Conservation (phyloP, 2,329 filamentous ascomycete species). For the Epichloe scottii region DNA sequence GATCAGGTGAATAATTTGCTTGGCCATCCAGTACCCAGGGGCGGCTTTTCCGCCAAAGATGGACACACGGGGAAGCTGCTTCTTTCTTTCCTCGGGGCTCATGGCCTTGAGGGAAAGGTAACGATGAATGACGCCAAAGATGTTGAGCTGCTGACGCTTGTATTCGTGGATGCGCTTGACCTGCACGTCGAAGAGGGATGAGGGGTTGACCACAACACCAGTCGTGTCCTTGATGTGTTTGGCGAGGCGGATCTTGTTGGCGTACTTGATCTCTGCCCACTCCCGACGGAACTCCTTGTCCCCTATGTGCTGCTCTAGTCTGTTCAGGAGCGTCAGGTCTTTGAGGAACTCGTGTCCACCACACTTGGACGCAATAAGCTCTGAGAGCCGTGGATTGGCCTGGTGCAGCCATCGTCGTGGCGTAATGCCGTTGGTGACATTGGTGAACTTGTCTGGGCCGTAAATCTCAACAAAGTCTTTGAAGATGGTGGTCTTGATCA, state of each 20-base stretch:
- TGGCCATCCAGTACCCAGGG: slow-evolving; percentile 99
- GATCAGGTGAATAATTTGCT: slow-evolving; percentile 94
- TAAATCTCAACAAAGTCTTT: slow-evolving; percentile 96
- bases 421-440: slow-evolving; percentile 97
- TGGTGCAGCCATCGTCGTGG: slow-evolving; percentile 94
- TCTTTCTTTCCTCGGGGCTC: slow-evolving; percentile 73
- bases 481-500: slow-evolving; percentile 99
- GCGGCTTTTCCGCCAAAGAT: slow-evolving; percentile 98
- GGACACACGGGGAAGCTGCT: slow-evolving; percentile 74
- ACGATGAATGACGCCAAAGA: slow-evolving; percentile 92
- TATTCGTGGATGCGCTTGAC: slow-evolving; percentile 99
- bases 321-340: slow-evolving; percentile 75
- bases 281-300: slow-evolving; percentile 87
- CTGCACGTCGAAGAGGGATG: slow-evolving; percentile 87
- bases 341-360: slow-evolving; percentile 78
- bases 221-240: slow-evolving; percentile 79
- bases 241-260: slow-evolving; percentile 86
- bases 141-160: slow-evolving; percentile 97
- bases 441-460: slow-evolving; percentile 93
- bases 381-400: slow-evolving; percentile 84
- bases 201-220: slow-evolving; percentile 72
- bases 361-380: slow-evolving; percentile 81
- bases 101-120: slow-evolving; percentile 83
- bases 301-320: slow-evolving; percentile 70
- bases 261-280: slow-evolving; percentile 93